A percentile compares a stretch with the other conserved stretches of the same genome.
Evolutionary conservation across 108 stramenopile species (phyloP).

Genomic region (Cyclostephanos tholiformis): DNA sequence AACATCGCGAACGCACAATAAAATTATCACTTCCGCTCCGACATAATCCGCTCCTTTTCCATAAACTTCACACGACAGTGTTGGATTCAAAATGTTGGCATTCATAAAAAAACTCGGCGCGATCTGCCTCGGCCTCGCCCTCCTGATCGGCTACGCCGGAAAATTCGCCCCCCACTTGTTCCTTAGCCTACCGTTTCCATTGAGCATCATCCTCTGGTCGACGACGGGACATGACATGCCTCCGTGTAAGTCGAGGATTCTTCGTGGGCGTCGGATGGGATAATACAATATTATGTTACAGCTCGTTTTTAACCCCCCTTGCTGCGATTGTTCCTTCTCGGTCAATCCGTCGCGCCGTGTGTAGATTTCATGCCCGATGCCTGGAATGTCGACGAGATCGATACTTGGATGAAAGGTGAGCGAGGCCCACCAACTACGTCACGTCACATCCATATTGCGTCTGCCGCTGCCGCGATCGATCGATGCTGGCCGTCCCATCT

Average conservation of each 20-base stretch:
- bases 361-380: conserved; percentile 34
- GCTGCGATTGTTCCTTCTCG: no score
- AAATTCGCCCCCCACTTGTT: conserved; percentile 43
- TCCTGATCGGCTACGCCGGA: conserved; percentile 41
- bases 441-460: no score
- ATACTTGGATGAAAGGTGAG: conserved; percentile 47
- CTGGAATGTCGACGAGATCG: conserved; percentile 46
- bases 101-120: conserved; percentile 37
- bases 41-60: no score
- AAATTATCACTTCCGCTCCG: no score
- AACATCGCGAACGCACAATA: no score
- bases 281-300: background rate
- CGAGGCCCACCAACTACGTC: no score
- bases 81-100: conserved; percentile 33
- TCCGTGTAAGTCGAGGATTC: conserved; percentile 50
- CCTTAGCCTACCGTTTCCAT: conserved; percentile 40
- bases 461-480: no score
- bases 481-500: background rate
- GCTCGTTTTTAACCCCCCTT: background rate
- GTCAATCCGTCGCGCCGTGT: background rate
- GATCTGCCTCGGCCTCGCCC: conserved; percentile 37
- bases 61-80: background rate
- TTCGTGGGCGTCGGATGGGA: background rate
- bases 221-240: conserved; percentile 49
- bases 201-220: conserved; percentile 51